Conservation (phyloP, 2,329 filamentous ascomycete species). For the Alternaria sp. region DNA sequence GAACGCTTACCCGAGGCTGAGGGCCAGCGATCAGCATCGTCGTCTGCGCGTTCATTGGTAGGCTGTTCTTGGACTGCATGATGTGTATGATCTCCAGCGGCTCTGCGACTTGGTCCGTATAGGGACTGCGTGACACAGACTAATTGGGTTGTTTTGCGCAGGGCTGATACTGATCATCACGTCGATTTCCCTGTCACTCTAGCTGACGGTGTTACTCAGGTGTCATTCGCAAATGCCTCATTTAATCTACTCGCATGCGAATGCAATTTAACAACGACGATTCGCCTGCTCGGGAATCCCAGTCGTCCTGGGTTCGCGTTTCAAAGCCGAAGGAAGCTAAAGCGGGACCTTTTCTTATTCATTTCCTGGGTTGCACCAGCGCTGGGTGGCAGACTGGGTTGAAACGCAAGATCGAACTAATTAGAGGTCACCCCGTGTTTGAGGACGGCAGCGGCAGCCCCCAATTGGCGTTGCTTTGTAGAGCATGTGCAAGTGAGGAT, state of each 20-base stretch:
- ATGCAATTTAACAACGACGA: slow-evolving; percentile 9
- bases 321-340: slow-evolving; percentile 20
- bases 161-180: slow-evolving; percentile 36
- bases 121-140: slow-evolving; percentile 32
- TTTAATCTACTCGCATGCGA: slow-evolving; percentile 19
- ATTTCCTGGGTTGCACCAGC: slow-evolving; percentile 15
- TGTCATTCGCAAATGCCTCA: slow-evolving; percentile 4
- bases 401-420: slow-evolving; percentile 25
- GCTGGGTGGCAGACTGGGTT: slow-evolving; percentile 18
- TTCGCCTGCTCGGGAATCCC: slow-evolving; percentile 7
- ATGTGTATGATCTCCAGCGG: slow-evolving; percentile 23
- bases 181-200: slow-evolving; percentile 5
- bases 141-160: slow-evolving; percentile 27
- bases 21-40: slow-evolving; percentile 5
- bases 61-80: slow-evolving; percentile 10
- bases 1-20: slow-evolving; percentile 11
- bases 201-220: slow-evolving; percentile 6
- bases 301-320: slow-evolving; percentile 18
- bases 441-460: slow-evolving; percentile 29
- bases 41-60: slow-evolving; percentile 6
- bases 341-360: slow-evolving; percentile 22
- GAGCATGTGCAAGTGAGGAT: slow-evolving; percentile 4
- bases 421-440: slow-evolving; percentile 25
- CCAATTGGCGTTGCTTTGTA: slow-evolving; percentile 30
- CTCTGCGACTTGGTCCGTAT: slow-evolving; percentile 38